Base-by-base conservation (phyloP, 2,329 filamentous ascomycete species). In the Neofusicoccum sp. region DNA sequence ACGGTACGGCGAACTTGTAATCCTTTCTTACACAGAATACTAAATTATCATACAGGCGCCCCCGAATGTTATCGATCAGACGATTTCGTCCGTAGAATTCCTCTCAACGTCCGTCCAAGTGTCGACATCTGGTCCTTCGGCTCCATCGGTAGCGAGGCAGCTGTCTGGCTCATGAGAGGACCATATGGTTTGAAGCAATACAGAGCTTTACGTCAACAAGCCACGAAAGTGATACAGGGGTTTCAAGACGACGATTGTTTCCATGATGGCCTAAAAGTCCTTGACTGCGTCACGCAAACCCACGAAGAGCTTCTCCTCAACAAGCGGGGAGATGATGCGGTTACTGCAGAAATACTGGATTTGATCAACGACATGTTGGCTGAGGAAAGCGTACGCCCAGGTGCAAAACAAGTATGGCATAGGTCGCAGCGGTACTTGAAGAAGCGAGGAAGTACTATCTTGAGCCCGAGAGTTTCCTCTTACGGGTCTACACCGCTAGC, bases 101-200 rank as follows among this genome's bases (percentile, higher is more conserved):
- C 45, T 62, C 48, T 62, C n/a, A 22, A 49, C n/a, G 69, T 73
- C 0, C 41, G 67, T 1, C 74, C 73, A 37, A 66, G 50, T 3
- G 77, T 74, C 4, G 78, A 80, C 50, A 74, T 76, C 1, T 80
- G 77, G 78, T 77, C 77, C 7, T 39, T 72, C 1, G 71, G 69
- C 1, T 72, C 69, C 41, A 61, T 73, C 6, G 64, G 67, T n/a
- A 69, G 69, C 34, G 67, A 69, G 37, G 67, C 66, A 11, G 64
- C 62, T 7, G 64, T 68, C 2, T 73, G 71, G 71, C 59, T 66
- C 4, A 63, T 69, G 2, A 52, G 64, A 3, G 70, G 69, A 0
- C 6, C 11, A 0, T 43, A 63, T 6, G 68, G 66, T 1, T n/a
- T 71, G 4, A 8, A 50, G 5, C 31, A 69, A 1, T 73, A 70